A percentile compares a stretch with the other conserved stretches of the same genome.
phyloP scores from a whole-genome alignment of 106 monocot genomes.

The Dactylorhiza incarnata region DNA sequence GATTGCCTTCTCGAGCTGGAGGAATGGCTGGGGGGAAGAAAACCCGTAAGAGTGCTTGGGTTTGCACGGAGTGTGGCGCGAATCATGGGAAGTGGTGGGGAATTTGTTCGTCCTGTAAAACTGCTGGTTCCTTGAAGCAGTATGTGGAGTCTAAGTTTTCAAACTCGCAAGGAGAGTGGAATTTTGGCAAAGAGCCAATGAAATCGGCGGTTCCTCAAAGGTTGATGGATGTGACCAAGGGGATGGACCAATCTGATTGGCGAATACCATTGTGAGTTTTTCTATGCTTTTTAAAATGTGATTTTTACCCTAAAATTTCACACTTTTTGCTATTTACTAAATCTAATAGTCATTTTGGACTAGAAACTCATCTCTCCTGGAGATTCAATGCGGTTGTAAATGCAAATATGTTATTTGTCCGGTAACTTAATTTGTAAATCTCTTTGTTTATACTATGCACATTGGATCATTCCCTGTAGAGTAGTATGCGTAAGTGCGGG shows the following conservation, averaged over 20 bases:
- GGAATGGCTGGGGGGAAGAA: slow-evolving; percentile 13
- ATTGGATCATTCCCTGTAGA: too few species aligned
- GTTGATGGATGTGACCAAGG: slow-evolving; percentile 60
- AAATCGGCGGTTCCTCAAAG: slow-evolving; percentile 39
- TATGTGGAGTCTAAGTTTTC: slow-evolving; percentile 24
- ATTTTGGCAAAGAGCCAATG: slow-evolving; percentile 26
- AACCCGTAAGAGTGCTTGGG: slow-evolving; percentile 55
- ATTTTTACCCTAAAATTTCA: background rate
- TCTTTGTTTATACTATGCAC: too few species aligned
- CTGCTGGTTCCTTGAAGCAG: slow-evolving; percentile 40
- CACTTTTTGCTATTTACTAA: background rate
- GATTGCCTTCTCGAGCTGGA: background rate
- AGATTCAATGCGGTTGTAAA: too few species aligned
- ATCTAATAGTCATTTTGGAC: too few species aligned
- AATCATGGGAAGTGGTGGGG: slow-evolving; percentile 91
- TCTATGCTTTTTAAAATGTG: background rate
- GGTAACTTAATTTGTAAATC: too few species aligned
- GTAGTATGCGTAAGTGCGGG: too few species aligned
- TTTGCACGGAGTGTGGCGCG: slow-evolving; percentile 64
- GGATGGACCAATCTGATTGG: slow-evolving; percentile 59
- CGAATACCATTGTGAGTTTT: slow-evolving; percentile 68
- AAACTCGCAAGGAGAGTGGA: slow-evolving; percentile 26
- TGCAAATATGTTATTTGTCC: too few species aligned
- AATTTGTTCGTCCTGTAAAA: slow-evolving; percentile 46
- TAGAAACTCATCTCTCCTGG: too few species aligned